Evolutionary conservation across 306 rosid species (phyloP).

Genomic region (Begonia peltatifolia): DNA sequence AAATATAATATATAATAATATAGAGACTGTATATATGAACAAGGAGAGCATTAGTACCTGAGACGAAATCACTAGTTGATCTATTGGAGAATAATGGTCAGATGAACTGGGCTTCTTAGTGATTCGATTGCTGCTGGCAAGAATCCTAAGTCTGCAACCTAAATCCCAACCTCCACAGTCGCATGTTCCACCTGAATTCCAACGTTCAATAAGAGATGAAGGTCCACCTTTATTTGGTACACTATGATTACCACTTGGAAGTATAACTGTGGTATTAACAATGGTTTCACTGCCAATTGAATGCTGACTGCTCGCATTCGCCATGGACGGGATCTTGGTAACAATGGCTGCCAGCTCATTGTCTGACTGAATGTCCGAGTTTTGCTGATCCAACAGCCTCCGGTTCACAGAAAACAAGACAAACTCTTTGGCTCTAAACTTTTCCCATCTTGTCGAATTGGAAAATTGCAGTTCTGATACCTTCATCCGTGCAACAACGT

Average conservation of each 20-base stretch:
- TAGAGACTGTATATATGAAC: background rate
- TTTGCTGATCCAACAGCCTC: slow-evolving; percentile 36
- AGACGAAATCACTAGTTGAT: slow-evolving; percentile 50
- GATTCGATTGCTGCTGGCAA: slow-evolving; percentile 34
- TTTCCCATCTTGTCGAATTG: slow-evolving; percentile 22
- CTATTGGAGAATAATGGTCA: slow-evolving; percentile 18
- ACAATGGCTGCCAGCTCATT: slow-evolving; percentile 83
- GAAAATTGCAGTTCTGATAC: slow-evolving; percentile 41
- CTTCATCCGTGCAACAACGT: slow-evolving; percentile 76
- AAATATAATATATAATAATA: too few relatives aligned
- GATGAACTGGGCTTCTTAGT: slow-evolving; percentile 25
- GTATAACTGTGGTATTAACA: slow-evolving; percentile 50
- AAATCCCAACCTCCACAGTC: slow-evolving; percentile 99
- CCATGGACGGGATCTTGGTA: slow-evolving; percentile 42
- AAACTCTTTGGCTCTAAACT: slow-evolving; percentile 38
- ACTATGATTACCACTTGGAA: slow-evolving; percentile 82
- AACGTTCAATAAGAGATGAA: slow-evolving; percentile 81
- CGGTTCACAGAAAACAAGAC: slow-evolving; percentile 59
- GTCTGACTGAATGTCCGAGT: slow-evolving; percentile 50
- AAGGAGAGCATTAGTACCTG: slow-evolving; percentile 37
- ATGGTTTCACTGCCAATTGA: slow-evolving; percentile 13
- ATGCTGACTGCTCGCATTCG: slow-evolving; percentile 8
- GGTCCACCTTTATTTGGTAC: slow-evolving; percentile 92
- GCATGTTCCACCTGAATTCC: slow-evolving; percentile 88
- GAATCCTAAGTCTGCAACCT: slow-evolving; percentile 68